Base-by-base conservation (phyloP, 164 flowering plant genomes). In the Euptelea pleiosperma region DNA sequence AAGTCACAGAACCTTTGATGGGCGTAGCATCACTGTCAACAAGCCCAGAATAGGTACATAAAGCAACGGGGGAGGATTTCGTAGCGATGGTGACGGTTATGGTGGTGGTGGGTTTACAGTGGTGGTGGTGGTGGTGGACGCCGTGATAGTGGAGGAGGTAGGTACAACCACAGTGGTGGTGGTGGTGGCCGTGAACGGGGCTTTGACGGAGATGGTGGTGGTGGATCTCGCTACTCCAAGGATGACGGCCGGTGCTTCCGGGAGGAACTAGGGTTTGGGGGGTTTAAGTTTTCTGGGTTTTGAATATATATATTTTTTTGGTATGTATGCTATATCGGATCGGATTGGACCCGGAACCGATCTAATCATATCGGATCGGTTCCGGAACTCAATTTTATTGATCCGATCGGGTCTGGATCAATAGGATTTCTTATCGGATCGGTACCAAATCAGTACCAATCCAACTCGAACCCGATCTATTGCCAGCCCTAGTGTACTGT, bases 1-100 rank as follows among this genome's bases (percentile, higher is more conserved):
- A n/a, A n/a, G n/a, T n/a, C n/a, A n/a, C n/a, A n/a, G 57, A 19
- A 28, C 3, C 68, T 65, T n/a, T 51, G 68, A 58, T 21, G 68
- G 68, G 4, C 37, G 68, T 2, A 65, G 36, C 15, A 65, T 65
- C 29, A 65, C 68, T 18, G 68, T 65, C 29, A 65, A 65, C 44
- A 58, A 65, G 68, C 68, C 5, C 68, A 65, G 58, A 31, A 52
- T 33, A 41, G 68, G 5, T 35, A 62, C n/a, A 2, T 28, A 57
- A 4, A 52, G 62, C 3, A 62, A 57, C 9, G 68, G 68, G 0
- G 62, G 62, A 5, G 62, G 59, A 15, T 26, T 3, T 12, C 16
- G 52, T 0, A n/a, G 52, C 15, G 31, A n/a, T 25, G 30, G 39
- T 2, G 57, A 42, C 12, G 56, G 56, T 11, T 45, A 45, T 21